Conservation (phyloP, 192 early-diverging fungal species). For the Coemansia sp. region DNA sequence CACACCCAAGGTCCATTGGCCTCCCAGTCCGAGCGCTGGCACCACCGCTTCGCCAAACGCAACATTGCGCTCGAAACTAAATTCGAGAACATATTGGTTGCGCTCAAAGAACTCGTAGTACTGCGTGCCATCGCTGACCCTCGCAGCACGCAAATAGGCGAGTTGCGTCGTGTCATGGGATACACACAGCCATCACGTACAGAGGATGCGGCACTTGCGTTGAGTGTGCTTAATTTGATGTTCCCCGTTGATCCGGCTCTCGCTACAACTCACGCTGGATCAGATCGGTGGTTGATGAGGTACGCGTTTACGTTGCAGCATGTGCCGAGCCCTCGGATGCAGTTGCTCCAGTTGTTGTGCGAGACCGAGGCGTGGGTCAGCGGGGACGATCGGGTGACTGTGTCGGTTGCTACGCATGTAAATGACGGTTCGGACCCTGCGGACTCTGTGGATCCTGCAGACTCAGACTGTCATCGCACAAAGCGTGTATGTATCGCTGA, state of each 20-base stretch:
- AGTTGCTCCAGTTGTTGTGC: slow-evolving; percentile 41
- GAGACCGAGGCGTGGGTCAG: slow-evolving; percentile 46
- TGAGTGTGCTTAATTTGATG: slow-evolving; percentile 47
- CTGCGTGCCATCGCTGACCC: slow-evolving; percentile 24
- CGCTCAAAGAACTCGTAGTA: slow-evolving; percentile 45
- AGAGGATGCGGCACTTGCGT: slow-evolving; percentile 23
- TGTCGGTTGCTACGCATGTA: background rate
- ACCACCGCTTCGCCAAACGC: slow-evolving; percentile 46
- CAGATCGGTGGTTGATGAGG: slow-evolving; percentile 6
- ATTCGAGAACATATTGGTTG: slow-evolving; percentile 49
- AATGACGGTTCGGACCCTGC: background rate
- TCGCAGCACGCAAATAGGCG: slow-evolving; percentile 9
- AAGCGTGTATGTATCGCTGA: background rate
- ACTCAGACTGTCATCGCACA: background rate
- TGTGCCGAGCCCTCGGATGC: slow-evolving; percentile 37
- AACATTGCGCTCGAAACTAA: slow-evolving; percentile 41
- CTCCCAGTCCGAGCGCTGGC: slow-evolving; percentile 51
- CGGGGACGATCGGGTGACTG: slow-evolving; percentile 20
- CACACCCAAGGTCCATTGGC: slow-evolving; percentile 11
- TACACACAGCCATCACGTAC: background rate
- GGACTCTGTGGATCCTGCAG: background rate
- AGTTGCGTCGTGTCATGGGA: slow-evolving; percentile 12
- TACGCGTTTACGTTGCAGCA: slow-evolving; percentile 42
- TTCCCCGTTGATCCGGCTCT: slow-evolving; percentile 32
- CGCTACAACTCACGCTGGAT: background rate